A percentile compares a stretch with the other conserved stretches of the same genome.
These are phyloP conservation scores for Phytopythium sindhum DNA, from an alignment of 352 stramenopile species.

Conservation along the genomic window DNA sequence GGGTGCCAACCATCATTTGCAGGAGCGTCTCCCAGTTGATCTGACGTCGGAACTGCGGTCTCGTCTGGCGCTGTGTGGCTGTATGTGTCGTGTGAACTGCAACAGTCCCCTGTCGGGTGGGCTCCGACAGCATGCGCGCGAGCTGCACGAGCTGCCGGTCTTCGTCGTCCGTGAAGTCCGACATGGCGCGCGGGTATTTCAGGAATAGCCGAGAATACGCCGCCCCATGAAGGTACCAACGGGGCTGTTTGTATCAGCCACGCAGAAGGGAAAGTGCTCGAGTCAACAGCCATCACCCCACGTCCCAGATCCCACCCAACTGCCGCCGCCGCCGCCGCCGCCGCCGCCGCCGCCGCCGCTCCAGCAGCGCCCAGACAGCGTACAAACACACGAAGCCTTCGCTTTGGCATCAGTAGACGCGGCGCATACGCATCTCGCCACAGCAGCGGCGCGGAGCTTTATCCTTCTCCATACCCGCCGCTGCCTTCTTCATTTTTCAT, in stretches of 20 bases:
- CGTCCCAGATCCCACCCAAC: neutral
- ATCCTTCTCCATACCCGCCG: too few species aligned
- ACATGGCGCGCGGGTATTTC: slow-evolving; percentile 19
- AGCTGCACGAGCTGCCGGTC: slow-evolving; percentile 55
- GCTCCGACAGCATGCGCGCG: slow-evolving; percentile 15
- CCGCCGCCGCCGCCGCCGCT: too few species aligned
- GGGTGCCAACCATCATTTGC: slow-evolving; percentile 21
- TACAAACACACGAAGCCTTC: too few species aligned
- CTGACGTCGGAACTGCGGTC: too few species aligned
- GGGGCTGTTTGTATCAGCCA: neutral
- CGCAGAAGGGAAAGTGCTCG: neutral
- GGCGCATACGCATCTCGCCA: too few species aligned
- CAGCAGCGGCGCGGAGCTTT: too few species aligned
- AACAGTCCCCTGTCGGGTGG: too few species aligned
- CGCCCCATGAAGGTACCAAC: neutral
- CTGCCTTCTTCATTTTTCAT: too few species aligned
- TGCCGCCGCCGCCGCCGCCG: neutral
- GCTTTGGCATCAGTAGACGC: too few species aligned
- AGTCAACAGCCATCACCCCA: neutral
- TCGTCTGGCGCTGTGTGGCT: too few species aligned
- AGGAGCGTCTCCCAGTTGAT: slow-evolving; percentile 33
- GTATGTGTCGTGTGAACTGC: too few species aligned
- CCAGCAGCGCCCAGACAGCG: too few species aligned
- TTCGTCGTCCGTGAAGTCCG: slow-evolving; percentile 54
- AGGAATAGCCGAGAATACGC: neutral